These are phyloP conservation scores for Trichoderma guizhouense DNA, from an alignment of 2,329 filamentous ascomycete species.

Conservation along the genomic window DNA sequence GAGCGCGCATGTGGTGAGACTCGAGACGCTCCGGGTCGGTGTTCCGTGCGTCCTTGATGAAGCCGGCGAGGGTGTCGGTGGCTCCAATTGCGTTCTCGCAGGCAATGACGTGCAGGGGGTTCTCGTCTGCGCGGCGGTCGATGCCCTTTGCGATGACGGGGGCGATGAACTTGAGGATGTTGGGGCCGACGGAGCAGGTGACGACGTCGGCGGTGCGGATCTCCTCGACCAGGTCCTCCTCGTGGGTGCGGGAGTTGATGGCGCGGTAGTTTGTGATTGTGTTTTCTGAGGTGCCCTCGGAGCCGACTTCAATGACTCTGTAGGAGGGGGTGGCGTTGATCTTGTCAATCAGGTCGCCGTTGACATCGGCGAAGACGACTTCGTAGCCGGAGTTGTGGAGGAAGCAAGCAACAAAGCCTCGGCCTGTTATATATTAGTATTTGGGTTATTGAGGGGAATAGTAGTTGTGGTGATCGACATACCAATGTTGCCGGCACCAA, in stretches of 20 bases:
- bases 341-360: constrained; percentile 74
- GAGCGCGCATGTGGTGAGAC: constrained; percentile 69
- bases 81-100: constrained; percentile 98
- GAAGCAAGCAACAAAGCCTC: constrained; percentile 86
- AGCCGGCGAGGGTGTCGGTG: constrained; percentile 78
- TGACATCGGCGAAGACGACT: constrained; percentile 94
- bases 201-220: constrained; percentile 86
- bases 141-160: constrained; percentile 94
- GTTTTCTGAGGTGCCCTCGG: constrained; percentile 75
- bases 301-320: constrained; percentile 88
- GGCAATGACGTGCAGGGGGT: constrained; percentile 85
- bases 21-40: constrained; percentile 65
- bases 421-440: constrained; percentile 39
- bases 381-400: constrained; percentile 93
- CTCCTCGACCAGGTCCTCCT: constrained; percentile 76
- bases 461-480: constrained; percentile 25
- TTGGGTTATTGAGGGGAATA: constrained; percentile 14
- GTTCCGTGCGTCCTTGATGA: constrained; percentile 74
- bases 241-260: constrained; percentile 88
- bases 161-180: constrained; percentile 94
- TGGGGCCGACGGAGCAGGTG: constrained; percentile 95
- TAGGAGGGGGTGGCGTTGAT: constrained; percentile 76
- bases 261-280: constrained; percentile 93
- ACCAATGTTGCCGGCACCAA: constrained; percentile 83
- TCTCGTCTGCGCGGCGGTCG: constrained; percentile 64